phyloP scores from a whole-genome alignment of 345 rosid genomes.

The Sisymbrium irio region DNA sequence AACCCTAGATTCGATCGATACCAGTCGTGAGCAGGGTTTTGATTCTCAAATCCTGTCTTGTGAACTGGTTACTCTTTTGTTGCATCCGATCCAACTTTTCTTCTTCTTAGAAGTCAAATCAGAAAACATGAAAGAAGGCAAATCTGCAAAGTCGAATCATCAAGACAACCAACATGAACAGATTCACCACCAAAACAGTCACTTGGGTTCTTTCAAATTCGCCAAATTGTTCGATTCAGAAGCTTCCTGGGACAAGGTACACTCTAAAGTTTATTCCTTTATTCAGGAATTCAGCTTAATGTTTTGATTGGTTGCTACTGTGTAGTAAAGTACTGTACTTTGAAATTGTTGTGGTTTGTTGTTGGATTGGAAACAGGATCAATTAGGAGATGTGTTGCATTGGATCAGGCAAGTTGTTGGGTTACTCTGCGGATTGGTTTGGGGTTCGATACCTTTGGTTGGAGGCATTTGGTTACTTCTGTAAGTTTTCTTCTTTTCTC shows the following conservation, averaged over 20 bases:
- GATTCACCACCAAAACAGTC: slow-evolving; percentile 50
- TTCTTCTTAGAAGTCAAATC: neutral
- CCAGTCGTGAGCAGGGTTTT: too few species aligned
- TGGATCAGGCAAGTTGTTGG: slow-evolving; percentile 94
- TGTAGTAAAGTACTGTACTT: too few species aligned
- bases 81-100: neutral
- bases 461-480: slow-evolving; percentile 88
- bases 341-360: neutral
- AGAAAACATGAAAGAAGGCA: slow-evolving; percentile 53
- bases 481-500: slow-evolving; percentile 48
- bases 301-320: neutral
- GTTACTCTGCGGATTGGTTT: slow-evolving; percentile 75
- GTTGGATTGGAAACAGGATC: slow-evolving; percentile 60
- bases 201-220: slow-evolving; percentile 68
- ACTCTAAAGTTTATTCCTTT: slow-evolving; percentile 4
- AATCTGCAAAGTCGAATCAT: slow-evolving; percentile 49
- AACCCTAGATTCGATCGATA: too few species aligned
- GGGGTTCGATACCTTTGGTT: slow-evolving; percentile 84
- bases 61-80: neutral
- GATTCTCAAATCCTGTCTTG: neutral
- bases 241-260: slow-evolving; percentile 94
- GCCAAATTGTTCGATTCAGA: slow-evolving; percentile 93
- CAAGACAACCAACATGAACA: slow-evolving; percentile 38
- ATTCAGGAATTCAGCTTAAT: too few species aligned
- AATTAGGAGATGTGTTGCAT: slow-evolving; percentile 95